Conservation (phyloP, 257 asterid genomes). For the Capsicum rhomboideum region DNA sequence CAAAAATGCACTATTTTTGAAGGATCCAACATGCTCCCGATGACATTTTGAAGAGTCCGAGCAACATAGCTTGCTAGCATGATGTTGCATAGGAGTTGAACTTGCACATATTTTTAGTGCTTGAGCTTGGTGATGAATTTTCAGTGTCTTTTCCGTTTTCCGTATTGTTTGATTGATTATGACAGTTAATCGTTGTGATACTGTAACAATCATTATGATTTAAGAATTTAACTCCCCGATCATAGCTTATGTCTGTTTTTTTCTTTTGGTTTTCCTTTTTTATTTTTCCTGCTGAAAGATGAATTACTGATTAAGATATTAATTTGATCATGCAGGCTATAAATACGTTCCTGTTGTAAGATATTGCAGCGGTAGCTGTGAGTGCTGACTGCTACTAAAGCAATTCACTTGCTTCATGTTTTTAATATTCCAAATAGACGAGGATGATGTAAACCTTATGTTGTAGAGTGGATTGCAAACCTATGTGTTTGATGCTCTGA, state of each 20-base stretch:
- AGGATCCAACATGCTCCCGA: too few relatives aligned
- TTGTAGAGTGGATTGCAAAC: not conserved
- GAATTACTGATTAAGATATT: not conserved
- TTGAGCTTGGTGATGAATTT: not conserved
- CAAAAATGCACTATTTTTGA: too few relatives aligned
- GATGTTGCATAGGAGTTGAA: not conserved
- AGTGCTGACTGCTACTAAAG: conserved; percentile 1
- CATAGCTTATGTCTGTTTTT: not conserved
- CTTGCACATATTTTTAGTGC: not conserved
- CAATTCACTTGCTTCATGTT: not conserved
- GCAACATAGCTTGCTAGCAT: not conserved
- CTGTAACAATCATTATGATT: not conserved
- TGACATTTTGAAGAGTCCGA: too few relatives aligned
- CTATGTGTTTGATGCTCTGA: not conserved
- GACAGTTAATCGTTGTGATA: not conserved
- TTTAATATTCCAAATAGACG: not conserved
- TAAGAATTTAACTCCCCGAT: not conserved
- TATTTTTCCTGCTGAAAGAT: not conserved
- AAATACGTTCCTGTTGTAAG: not conserved
- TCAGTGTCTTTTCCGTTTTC: not conserved
- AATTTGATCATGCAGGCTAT: conserved; percentile 2
- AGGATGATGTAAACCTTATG: not conserved
- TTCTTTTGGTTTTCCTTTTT: not conserved
- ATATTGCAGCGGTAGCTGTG: not conserved
- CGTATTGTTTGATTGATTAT: not conserved